These are phyloP conservation scores for Saposhnikovia divaricata DNA, from an alignment of 129 eudicot genomes.

Conservation along the genomic window DNA sequence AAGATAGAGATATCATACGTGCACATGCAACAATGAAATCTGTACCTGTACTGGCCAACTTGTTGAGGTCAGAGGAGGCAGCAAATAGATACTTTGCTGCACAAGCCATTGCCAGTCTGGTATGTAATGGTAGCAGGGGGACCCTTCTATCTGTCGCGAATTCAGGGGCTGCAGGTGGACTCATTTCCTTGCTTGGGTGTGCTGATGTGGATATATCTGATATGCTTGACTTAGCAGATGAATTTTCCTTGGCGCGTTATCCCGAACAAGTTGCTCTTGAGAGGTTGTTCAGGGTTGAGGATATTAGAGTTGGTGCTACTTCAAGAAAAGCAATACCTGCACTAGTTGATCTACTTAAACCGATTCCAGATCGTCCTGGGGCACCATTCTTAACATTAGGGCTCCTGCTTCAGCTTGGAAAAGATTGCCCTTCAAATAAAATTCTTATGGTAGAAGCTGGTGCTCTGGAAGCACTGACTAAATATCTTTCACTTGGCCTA, in stretches of 20 bases:
- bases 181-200: slow-evolving; percentile 86
- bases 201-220: slow-evolving; percentile 81
- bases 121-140: slow-evolving; percentile 95
- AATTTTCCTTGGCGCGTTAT: slow-evolving; percentile 60
- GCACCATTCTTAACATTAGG: slow-evolving; percentile 89
- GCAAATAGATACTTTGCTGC: slow-evolving; percentile 92
- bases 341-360: slow-evolving; percentile 89
- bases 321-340: slow-evolving; percentile 94
- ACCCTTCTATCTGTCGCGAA: slow-evolving; percentile 96
- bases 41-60: slow-evolving; percentile 75
- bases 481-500: slow-evolving; percentile 89
- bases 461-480: slow-evolving; percentile 87
- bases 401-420: slow-evolving; percentile 80
- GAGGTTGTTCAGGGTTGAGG: slow-evolving; percentile 93
- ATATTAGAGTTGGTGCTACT: slow-evolving; percentile 87
- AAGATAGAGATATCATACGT: slow-evolving; percentile 89
- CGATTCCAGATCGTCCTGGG: slow-evolving; percentile 95
- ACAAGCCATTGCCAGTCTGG: slow-evolving; percentile 85
- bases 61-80: slow-evolving; percentile 77
- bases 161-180: slow-evolving; percentile 92
- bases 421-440: slow-evolving; percentile 75
- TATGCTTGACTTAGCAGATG: slow-evolving; percentile 68
- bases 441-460: slow-evolving; percentile 95
- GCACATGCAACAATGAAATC: slow-evolving; percentile 77
- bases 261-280: slow-evolving; percentile 98